Evolutionary conservation across 2,329 filamentous ascomycete genomes (phyloP).

Genomic region (Fusarium drepaniforme): DNA sequence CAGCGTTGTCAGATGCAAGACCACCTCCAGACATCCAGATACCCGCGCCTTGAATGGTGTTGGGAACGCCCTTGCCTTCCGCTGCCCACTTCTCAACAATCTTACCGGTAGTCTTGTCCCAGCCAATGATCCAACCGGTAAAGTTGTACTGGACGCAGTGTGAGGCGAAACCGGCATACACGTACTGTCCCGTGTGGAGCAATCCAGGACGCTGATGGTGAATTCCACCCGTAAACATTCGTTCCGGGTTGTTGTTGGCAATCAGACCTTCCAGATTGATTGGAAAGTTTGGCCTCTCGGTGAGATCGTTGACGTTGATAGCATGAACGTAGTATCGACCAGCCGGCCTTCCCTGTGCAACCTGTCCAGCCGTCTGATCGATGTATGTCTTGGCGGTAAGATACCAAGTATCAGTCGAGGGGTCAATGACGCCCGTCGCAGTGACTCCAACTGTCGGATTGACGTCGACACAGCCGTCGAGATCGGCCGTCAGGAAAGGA

Average conservation of each 20-base stretch:
- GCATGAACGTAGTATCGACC: slow-evolving; percentile 55
- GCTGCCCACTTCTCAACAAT: slow-evolving; percentile 56
- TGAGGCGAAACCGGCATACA: slow-evolving; percentile 67
- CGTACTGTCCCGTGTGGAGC: slow-evolving; percentile 57
- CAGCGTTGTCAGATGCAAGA: slow-evolving; percentile 53
- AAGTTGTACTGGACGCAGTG: slow-evolving; percentile 70
- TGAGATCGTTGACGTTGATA: slow-evolving; percentile 53
- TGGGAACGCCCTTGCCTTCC: slow-evolving; percentile 54
- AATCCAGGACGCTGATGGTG: slow-evolving; percentile 64
- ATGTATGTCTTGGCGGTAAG: slow-evolving; percentile 58
- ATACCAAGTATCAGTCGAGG: slow-evolving; percentile 58
- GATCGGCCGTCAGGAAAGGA: slow-evolving; percentile 62
- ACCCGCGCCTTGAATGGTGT: slow-evolving; percentile 55
- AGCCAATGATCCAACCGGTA: slow-evolving; percentile 64
- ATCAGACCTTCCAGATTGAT: slow-evolving; percentile 59
- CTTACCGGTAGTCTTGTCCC: slow-evolving; percentile 56
- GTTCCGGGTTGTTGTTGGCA: slow-evolving; percentile 59
- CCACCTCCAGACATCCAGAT: slow-evolving; percentile 58
- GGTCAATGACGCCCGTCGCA: slow-evolving; percentile 60
- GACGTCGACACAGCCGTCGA: slow-evolving; percentile 62
- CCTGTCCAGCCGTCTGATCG: slow-evolving; percentile 45
- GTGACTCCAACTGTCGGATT: slow-evolving; percentile 60
- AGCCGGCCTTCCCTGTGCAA: slow-evolving; percentile 48
- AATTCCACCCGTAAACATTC: slow-evolving; percentile 65
- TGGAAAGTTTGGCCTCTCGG: slow-evolving; percentile 58